Evolutionary conservation across 352 stramenopile genomes (phyloP), one percentile per base, ranked within the genome.

Genomic region (Pilasporangium apinafurcum): DNA sequence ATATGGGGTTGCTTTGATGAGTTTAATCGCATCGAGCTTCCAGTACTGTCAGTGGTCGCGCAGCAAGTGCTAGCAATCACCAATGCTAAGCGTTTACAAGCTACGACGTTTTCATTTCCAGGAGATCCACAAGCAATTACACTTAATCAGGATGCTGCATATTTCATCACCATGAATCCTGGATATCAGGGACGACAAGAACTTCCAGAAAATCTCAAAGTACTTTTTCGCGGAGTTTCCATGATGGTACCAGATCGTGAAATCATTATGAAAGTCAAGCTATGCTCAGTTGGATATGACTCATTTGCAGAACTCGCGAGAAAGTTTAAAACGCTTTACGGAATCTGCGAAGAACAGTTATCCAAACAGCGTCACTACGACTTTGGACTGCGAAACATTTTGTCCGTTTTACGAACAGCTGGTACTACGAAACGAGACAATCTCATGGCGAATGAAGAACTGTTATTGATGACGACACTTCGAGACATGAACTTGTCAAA

Each of bases 161-260:
- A 87, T 60, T 91, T 97, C 44, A 94, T 97, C 51, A 97, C 91
- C 22, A 97, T 97, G 91, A 97, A 97, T 67, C 91, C 91, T 14
- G 87, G 84, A 0, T 97, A 97, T 58, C 85, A 92, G 48, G 89
- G 88, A 8, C 82, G 89, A 1, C 90, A 93, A 31, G 86, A 97
- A 44, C 65, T 97, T 2, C 89, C 89, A 0, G 89, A 97, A 41
- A 97, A 97, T 47, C 71, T 97, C 20, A 92, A 92, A 32, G 80
- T 85, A 7, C 69, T 98, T 12, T 98, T 98, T 62, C 76, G 92
- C 27, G 87, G 89, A 9, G 92, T 98, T 43, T 89, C 92, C 10
- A 98, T 98, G 94, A 98, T 98, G 94, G 86, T 95, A 10, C 92
- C 94, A 4, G 92, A 98, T 60, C 95, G 96, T 48, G 91, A 98